Evolutionary conservation across 1,284 basidiomycete genomes (phyloP).

Genomic region (Mrakiaceae sp.): DNA sequence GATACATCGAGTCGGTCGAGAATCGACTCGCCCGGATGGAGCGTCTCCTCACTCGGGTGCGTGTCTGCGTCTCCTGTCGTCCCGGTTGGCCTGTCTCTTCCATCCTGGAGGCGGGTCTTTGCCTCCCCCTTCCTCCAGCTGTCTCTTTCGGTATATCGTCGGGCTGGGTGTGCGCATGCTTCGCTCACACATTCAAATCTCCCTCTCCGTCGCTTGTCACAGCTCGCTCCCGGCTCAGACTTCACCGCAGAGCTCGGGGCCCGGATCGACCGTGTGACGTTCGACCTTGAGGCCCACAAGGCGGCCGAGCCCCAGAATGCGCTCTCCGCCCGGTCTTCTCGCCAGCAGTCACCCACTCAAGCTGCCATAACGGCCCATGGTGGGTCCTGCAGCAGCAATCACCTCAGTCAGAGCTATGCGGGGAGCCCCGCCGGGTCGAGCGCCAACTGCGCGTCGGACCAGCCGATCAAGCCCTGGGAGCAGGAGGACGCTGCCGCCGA

Average conservation of each 20-base stretch:
- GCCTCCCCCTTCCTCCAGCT: neutral
- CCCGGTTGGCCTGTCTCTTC: too few species aligned
- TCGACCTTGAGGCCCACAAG: slow-evolving; percentile 41
- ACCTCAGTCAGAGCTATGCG: too few species aligned
- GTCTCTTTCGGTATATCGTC: too few species aligned
- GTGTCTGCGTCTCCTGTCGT: slow-evolving; percentile 20
- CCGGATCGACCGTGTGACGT: slow-evolving; percentile 55
- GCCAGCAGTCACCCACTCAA: slow-evolving; percentile 17
- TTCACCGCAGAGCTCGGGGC: slow-evolving; percentile 58
- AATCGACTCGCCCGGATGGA: slow-evolving; percentile 60
- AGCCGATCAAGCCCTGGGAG: slow-evolving; percentile 19
- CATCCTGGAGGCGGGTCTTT: neutral
- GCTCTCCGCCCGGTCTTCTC: neutral
- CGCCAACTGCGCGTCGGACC: neutral
- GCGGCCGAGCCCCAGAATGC: slow-evolving; percentile 15
- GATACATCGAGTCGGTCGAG: slow-evolving; percentile 59
- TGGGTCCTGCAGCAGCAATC: too few species aligned
- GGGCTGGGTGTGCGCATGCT: too few species aligned
- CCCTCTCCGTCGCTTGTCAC: neutral
- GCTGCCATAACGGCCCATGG: slow-evolving; percentile 8
- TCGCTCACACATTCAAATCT: neutral
- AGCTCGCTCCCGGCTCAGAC: slow-evolving; percentile 59
- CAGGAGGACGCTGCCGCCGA: slow-evolving; percentile 21
- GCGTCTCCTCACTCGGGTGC: slow-evolving; percentile 48
- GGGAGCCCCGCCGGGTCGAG: neutral